These are phyloP conservation scores for Ciborinia camelliae DNA, from an alignment of 2,329 filamentous ascomycete species.

Conservation along the genomic window DNA sequence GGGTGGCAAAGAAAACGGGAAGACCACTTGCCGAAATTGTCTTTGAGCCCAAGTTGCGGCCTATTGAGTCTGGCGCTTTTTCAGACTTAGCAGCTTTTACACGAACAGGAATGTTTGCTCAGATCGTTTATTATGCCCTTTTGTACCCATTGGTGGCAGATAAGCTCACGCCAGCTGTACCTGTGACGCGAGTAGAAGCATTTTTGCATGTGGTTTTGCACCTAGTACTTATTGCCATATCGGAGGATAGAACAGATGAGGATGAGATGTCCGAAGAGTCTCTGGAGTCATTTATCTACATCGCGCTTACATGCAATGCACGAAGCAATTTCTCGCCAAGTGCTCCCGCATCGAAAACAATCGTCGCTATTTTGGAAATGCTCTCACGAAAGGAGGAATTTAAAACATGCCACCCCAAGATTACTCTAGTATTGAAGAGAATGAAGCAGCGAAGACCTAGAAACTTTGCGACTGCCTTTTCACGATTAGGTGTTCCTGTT, in stretches of 20 bases:
- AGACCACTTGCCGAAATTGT: constrained; percentile 80
- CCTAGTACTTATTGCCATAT: constrained; percentile 76
- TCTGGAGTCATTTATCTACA: constrained; percentile 66
- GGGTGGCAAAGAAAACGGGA: constrained; percentile 83
- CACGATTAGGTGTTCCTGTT: constrained; percentile 60
- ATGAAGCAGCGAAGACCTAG: constrained; percentile 79
- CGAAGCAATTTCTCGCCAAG: constrained; percentile 59
- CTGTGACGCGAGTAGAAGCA: constrained; percentile 78
- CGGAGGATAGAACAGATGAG: constrained; percentile 70
- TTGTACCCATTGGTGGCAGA: constrained; percentile 73
- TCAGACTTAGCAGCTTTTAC: constrained; percentile 75
- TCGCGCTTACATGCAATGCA: constrained; percentile 63
- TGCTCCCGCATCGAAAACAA: constrained; percentile 56
- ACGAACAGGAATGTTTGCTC: constrained; percentile 77
- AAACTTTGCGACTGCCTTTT: constrained; percentile 67
- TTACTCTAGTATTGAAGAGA: constrained; percentile 75
- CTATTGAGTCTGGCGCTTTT: constrained; percentile 76
- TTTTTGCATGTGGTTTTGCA: constrained; percentile 92
- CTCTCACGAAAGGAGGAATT: constrained; percentile 68
- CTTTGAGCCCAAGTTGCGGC: constrained; percentile 79
- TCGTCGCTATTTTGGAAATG: constrained; percentile 60
- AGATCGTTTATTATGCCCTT: constrained; percentile 85
- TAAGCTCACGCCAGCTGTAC: constrained; percentile 68
- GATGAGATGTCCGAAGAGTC: constrained; percentile 47
- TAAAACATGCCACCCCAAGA: constrained; percentile 79